phyloP scores from a whole-genome alignment of 148 eudicot genomes.

The Agrostemma githago region DNA sequence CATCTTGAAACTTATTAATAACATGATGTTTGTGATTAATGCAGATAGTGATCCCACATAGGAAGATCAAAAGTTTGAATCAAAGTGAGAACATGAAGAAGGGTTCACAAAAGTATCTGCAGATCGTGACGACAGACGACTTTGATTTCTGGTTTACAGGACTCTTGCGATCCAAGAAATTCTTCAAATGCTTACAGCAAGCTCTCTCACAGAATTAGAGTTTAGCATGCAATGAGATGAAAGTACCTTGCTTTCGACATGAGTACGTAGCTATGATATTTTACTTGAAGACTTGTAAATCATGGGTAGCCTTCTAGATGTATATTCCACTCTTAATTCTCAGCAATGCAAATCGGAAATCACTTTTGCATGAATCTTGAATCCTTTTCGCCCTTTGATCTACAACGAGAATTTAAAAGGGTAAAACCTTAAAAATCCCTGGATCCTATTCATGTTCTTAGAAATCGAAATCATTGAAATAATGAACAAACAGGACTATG shows the following conservation, averaged over 20 bases:
- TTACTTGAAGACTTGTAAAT: background rate
- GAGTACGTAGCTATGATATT: background rate
- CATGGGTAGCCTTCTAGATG: background rate
- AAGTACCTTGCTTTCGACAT: background rate
- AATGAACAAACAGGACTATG: background rate
- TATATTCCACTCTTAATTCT: background rate
- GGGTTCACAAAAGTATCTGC: conserved; percentile 6
- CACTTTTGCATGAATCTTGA: background rate
- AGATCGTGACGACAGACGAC: conserved; percentile 11
- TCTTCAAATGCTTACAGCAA: conserved; percentile 26
- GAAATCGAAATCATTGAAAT: too few relatives aligned
- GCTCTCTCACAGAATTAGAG: conserved; percentile 7
- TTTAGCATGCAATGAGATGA: background rate
- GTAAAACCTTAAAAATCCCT: background rate
- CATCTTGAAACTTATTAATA: too few relatives aligned
- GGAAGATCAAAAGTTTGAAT: conserved; percentile 28
- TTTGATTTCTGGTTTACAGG: conserved; percentile 45
- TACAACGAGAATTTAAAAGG: too few relatives aligned
- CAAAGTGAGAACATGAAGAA: conserved; percentile 27
- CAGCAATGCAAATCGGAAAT: background rate
- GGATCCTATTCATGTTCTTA: background rate
- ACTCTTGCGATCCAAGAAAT: conserved; percentile 27
- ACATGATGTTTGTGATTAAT: background rate
- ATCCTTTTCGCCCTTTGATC: background rate
- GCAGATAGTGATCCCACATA: conserved; percentile 34